Conservation (phyloP, 2,329 filamentous ascomycete species). For the Monilinia laxa region DNA sequence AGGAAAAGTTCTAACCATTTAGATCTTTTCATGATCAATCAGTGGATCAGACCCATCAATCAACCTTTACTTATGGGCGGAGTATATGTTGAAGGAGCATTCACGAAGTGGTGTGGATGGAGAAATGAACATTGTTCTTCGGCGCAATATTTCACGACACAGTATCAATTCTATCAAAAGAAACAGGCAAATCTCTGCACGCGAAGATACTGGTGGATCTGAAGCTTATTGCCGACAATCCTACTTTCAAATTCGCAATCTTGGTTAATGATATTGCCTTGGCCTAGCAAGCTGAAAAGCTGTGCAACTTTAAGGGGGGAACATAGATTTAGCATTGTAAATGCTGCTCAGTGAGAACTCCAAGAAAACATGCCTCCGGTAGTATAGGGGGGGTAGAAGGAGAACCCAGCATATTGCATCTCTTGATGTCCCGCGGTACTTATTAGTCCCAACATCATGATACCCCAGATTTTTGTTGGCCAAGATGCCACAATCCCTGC, state of each 20-base stretch:
- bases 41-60: background rate
- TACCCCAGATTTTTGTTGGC: background rate
- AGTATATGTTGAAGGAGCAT: background rate
- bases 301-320: background rate
- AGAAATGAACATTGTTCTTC: constrained; percentile 6
- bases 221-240: background rate
- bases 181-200: background rate
- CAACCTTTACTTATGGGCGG: background rate
- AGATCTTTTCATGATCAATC: no score
- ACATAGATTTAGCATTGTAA: background rate
- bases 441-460: background rate
- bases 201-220: background rate
- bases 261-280: background rate
- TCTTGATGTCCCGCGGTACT: background rate
- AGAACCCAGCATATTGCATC: no score
- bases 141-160: constrained; percentile 2
- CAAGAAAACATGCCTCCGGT: background rate
- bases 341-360: background rate
- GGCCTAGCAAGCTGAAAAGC: no score
- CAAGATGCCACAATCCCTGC: background rate
- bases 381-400: background rate
- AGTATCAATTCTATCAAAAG: background rate
- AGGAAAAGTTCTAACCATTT: no score
- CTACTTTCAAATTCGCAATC: background rate
- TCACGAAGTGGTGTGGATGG: background rate